Base-by-base conservation (phyloP, 192 early-diverging fungal genomes). In the Coemansia sp. region DNA sequence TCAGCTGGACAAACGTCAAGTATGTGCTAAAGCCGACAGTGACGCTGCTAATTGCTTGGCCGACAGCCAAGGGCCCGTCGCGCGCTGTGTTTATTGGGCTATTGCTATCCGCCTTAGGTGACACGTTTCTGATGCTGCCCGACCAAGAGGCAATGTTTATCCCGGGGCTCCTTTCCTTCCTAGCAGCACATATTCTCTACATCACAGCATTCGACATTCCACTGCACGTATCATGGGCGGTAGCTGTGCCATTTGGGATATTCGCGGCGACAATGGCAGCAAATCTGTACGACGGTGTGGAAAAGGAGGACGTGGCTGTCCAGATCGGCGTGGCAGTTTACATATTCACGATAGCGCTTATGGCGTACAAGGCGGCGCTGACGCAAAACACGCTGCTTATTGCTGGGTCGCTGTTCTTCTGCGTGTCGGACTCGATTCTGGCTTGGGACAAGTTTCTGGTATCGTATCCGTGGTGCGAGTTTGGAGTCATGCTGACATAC, bases 391-490 rank as follows among this genome's bases (percentile, higher is more conserved):
- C 29, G 4, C 15, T 63, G 59, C 65, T 76, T 33, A 42, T 73
- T 11, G 17, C 57, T 2, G 79, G 79, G 9, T 59, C 79, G 0
- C 57, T 81, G 53, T 48, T 81, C 29, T 81, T 81, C 35, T 75
- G 73, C 48, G 40, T 73, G n/a, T 81, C 79, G 22, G 79, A 81
- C 59, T 63, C 73, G 48, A 58, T 81, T 22, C 62, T 81, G 42
- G 79, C 79, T 0, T 81, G 70, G 64, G 64, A 70, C 60, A 75
- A 65, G 70, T 81, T 76, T 54, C 20, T 71, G 0, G 38, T 58
- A 19, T 17, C 61, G 9, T 65, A 65, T 23, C 36, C 0, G 11
- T 81, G 79, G 79, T 45, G 74, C 29, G 74, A 81, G 59, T 61
- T 73, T 36, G 67, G 41, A 3, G 62, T 76, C 22, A 81, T 81